Evolutionary conservation across 2,329 filamentous ascomycete species (phyloP).

Genomic region (Xylaria sp.): DNA sequence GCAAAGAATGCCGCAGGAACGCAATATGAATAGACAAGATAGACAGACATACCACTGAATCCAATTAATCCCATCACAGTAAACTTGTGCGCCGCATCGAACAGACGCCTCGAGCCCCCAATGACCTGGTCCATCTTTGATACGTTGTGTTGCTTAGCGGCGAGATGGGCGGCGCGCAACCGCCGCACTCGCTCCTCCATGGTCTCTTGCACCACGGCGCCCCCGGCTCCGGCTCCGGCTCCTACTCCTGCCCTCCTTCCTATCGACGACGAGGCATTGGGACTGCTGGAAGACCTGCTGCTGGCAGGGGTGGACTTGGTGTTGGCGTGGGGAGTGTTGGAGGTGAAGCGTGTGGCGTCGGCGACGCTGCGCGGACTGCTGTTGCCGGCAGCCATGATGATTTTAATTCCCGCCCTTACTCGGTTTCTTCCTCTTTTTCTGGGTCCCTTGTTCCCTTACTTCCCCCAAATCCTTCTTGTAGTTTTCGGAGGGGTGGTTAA

Average conservation of each 20-base stretch:
- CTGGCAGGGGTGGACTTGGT: conserved; percentile 56
- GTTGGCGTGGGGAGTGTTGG: conserved; percentile 72
- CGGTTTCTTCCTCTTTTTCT: neutral
- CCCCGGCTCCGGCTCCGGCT: neutral
- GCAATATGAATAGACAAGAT: neutral
- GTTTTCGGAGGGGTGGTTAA: neutral
- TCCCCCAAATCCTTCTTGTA: neutral
- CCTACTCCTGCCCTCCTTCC: conserved; percentile 36
- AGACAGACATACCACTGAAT: conserved; percentile 57
- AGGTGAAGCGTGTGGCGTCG: conserved; percentile 80
- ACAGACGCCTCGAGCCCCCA: conserved; percentile 53
- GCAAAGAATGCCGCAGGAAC: neutral
- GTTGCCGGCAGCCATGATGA: conserved; percentile 27
- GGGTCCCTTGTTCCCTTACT: too few species aligned
- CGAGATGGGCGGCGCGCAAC: conserved; percentile 69
- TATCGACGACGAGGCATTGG: conserved; percentile 18
- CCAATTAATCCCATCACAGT: conserved; percentile 61
- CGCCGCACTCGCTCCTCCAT: conserved; percentile 73
- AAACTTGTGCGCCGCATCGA: conserved; percentile 62
- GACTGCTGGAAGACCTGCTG: conserved; percentile 17
- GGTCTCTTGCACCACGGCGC: conserved; percentile 57
- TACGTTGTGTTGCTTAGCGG: conserved; percentile 65
- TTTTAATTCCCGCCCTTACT: neutral
- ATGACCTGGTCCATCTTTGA: conserved; percentile 59
- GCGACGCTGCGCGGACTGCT: conserved; percentile 68